Base-by-base conservation (phyloP, 2,329 filamentous ascomycete genomes). In the Colletotrichum sp. region DNA sequence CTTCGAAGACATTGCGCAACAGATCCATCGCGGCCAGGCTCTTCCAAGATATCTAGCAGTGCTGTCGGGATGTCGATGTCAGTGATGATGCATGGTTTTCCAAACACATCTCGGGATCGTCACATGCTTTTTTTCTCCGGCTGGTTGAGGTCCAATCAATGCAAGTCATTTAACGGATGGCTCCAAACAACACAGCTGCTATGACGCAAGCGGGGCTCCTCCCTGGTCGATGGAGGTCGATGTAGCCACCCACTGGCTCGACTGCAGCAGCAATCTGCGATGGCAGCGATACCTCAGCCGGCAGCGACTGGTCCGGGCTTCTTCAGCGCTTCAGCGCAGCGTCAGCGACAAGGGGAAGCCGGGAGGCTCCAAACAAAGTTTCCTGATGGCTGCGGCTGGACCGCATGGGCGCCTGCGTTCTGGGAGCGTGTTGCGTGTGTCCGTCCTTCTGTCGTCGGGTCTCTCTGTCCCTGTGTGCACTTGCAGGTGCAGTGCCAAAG, bases 141-240 rank as follows among this genome's bases (percentile, higher is more conserved):
- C 26, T 18, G 26, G 36, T 57, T 30, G 18, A 65, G 34, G 12
- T 28, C 71, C 71, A 74, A 69, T 76, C 71, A 68, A 15, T 36
- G 44, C 59, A 63, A 52, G 21, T 34, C 36, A 63, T 68, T 73
- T 24, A 68, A 64, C 63, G 60, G 71, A 59, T 67, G 73, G 68
- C 64, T 76, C 70, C 70, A 72, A 65, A 52, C 65, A 66, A 44
- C 59, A 68, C 60, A 69, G 44, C 26, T 34, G 59, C 34, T 52
- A 76, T 76, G 74, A 76, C 71, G 74, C 65, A 76, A 76, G 64
- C 65, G 74, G 70, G 70, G 70, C 74, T 39, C 34, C 34, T 60
- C 34, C 49, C 64, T 64, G 57, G 21, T 62, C 15, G 21, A 34
- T n/a, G n/a, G 26, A 76, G 39, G 21, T 62, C 15, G 32, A 34